Evolutionary conservation across 2,329 filamentous ascomycete genomes (phyloP), one percentile per base, ranked within the genome.

Genomic region (Chrysosporium keratinophilum): DNA sequence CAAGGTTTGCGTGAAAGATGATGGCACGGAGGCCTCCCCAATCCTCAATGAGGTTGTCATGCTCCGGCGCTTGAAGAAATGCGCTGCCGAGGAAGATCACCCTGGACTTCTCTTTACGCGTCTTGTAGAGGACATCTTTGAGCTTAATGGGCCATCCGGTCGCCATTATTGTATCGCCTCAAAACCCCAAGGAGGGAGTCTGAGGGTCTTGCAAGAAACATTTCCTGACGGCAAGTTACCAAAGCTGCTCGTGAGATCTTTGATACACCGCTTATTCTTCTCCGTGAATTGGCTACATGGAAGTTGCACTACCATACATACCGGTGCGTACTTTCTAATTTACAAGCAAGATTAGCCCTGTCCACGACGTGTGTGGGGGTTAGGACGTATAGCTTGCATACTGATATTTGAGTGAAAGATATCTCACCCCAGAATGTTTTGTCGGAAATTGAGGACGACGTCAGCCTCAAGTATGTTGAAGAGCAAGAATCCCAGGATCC

Each of bases 111-210:
- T 51, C 17, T 60, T 61, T 42, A 58, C 49, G 12, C 62, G 64
- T 9, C 57, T 62, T 46, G 59, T 60, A 6, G 31, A 51, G 1
- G 60, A 64, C 14, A 59, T 60, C n/a, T 64, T 63, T 50, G 54
- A 63, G 42, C 42, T 61, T 41, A 43, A 60, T n/a, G 55, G 51
- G 5, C 1, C 43, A n/a, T 46, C n/a, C 23, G 11, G 19, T 9
- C 44, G 44, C 5, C 61, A 65, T 57, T 56, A 61, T 14, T 66
- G 64, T 46, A 61, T 66, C 39, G 59, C 54, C 2, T 58, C 50
- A 1, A 56, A 60, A 23, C 60, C 62, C 15, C 59, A 64, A 43
- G 61, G 63, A n/a, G 45, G 51, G 34, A 63, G 63, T 52, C 31
- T 64, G 39, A 58, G 60, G 37, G 48, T 46, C n/a, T 47, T 65